Base-by-base conservation (phyloP, 2,329 filamentous ascomycete species). In the Phoma sp. region DNA sequence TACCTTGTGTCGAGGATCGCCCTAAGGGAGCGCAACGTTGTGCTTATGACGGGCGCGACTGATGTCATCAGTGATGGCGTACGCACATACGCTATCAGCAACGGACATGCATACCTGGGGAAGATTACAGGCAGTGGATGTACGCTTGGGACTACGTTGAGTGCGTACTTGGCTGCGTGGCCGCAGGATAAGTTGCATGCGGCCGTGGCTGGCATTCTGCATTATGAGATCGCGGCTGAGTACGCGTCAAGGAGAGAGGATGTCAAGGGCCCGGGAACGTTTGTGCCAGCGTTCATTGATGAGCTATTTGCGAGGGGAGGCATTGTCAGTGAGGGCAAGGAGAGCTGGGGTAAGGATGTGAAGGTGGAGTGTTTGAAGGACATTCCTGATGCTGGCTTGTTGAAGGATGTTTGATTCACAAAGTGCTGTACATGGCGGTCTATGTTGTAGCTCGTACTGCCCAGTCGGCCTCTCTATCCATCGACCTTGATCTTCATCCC, bases 271-370 rank as follows among this genome's bases (percentile, higher is more conserved):
- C 92, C 93, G 0, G 93, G 93, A 0, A 91, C 87, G 0, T 97
- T 97, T 78, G 87, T 96, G 11, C 89, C 92, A 0, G 88, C 88
- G 0, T 93, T 97, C 67, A 77, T 97, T 34, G 93, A 98, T 64
- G 89, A 84, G 69, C 69, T 89, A 43, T 84, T 81, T 46, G 21
- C 33, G 11, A 21, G 42, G 9, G 54, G 65, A 3, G 56, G 52
- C 33, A 48, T 47, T 21, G 32, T 66, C 33, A 62, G 48, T 7
- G 54, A 60, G 14, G 64, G 56, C 1, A 54, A 42, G 21, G 47
- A 39, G 9, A 47, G 37, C 10, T 60, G 62, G 53, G 40, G 49
- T 17, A 43, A 42, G 5, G 38, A 53, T 48, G 57, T 42, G n/a
- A 67, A 55, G 46, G 53, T 68, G 2, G 42, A 60, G 39, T 61